Conservation (phyloP, 805 yeast species). For the Yamadazyma insecticola region DNA sequence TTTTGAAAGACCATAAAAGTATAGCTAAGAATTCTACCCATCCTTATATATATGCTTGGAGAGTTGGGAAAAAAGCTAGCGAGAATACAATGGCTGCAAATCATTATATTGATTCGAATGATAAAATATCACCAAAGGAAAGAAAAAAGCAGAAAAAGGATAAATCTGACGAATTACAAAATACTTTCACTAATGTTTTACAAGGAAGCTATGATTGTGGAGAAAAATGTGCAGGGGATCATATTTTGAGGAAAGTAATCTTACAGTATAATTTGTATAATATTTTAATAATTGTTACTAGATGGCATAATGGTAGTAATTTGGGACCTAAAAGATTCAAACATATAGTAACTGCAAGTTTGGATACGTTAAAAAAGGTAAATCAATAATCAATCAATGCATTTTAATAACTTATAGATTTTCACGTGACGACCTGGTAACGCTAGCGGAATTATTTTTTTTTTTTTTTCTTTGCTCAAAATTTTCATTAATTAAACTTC, state of each 20-base stretch:
- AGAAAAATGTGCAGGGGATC: conserved; percentile 68
- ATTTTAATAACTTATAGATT: no score
- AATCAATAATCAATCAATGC: no score
- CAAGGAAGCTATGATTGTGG: conserved; percentile 71
- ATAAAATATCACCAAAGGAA: background rate
- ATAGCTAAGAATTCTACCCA: conserved; percentile 57
- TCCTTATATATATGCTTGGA: conserved; percentile 73
- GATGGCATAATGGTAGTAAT: conserved; percentile 83
- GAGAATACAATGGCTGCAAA: background rate
- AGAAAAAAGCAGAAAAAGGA: background rate
- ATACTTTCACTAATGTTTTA: conserved; percentile 22
- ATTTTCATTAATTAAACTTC: no score
- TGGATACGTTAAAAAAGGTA: conserved; percentile 3
- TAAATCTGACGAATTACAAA: background rate
- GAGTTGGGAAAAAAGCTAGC: conserved; percentile 40
- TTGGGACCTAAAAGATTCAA: conserved; percentile 70
- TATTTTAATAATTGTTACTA: conserved; percentile 60
- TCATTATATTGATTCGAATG: background rate
- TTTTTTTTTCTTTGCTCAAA: no score
- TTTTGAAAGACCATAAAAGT: conserved; percentile 43
- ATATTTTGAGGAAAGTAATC: conserved; percentile 49
- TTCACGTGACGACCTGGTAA: no score
- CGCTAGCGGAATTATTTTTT: no score
- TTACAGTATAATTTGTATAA: conserved; percentile 47
- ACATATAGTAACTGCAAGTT: conserved; percentile 36